phyloP scores from a whole-genome alignment of 208 protist genomes.

The Endotrypanum monterogeii region DNA sequence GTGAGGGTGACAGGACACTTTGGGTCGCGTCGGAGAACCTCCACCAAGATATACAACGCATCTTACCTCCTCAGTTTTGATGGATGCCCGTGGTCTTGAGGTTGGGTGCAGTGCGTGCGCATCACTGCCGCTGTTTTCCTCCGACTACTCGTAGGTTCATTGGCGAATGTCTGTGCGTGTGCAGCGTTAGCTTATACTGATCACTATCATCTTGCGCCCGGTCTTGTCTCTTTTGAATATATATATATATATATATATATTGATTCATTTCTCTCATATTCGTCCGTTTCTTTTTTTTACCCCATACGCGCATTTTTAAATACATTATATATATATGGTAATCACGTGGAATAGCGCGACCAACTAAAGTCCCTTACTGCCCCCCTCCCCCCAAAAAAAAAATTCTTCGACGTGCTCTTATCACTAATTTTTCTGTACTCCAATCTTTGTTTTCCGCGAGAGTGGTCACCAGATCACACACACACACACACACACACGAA shows the following conservation, averaged over 20 bases:
- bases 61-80: too few relatives aligned
- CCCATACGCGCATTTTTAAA: too few relatives aligned
- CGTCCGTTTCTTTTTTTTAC: too few relatives aligned
- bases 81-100: neutral
- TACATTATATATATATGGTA: too few relatives aligned
- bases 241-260: too few relatives aligned
- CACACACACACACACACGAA: slow-evolving; percentile 7
- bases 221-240: too few relatives aligned
- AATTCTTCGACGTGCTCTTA: neutral
- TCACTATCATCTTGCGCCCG: too few relatives aligned
- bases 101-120: neutral
- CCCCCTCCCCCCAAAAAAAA: neutral
- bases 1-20: too few relatives aligned
- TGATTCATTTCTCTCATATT: too few relatives aligned
- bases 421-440: neutral
- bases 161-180: neutral
- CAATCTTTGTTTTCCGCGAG: neutral
- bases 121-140: slow-evolving; percentile 3
- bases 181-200: too few relatives aligned
- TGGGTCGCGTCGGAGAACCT: too few relatives aligned
- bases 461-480: neutral
- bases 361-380: neutral
- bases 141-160: neutral
- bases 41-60: too few relatives aligned
- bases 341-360: neutral